phyloP scores from a whole-genome alignment of 352 stramenopile species.

The Pilasporangium apinafurcum region DNA sequence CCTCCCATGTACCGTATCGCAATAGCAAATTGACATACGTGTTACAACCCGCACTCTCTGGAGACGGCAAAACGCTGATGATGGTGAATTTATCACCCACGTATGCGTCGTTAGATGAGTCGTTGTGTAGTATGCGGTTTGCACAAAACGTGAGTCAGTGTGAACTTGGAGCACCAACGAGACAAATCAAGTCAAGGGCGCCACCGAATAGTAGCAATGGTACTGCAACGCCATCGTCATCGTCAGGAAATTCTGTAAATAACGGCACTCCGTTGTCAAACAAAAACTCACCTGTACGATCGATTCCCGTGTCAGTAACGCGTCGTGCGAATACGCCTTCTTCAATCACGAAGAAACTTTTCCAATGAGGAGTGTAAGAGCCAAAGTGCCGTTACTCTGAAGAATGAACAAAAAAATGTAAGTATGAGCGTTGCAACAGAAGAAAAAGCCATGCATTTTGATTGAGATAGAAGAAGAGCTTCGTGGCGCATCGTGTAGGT shows the following conservation, averaged over 20 bases:
- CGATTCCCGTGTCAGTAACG: too few relatives aligned
- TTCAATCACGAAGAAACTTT: constrained; percentile 26
- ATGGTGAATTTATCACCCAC: constrained; percentile 99
- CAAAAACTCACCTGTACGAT: too few relatives aligned
- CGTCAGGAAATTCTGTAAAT: too few relatives aligned
- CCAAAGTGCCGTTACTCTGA: neutral
- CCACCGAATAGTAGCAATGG: constrained; percentile 14
- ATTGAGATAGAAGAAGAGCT: neutral
- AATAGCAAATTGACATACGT: constrained; percentile 99
- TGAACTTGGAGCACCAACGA: constrained; percentile 93
- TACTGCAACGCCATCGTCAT: too few relatives aligned
- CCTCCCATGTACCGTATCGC: constrained; percentile 94
- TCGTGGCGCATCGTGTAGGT: too few relatives aligned
- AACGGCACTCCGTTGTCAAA: too few relatives aligned
- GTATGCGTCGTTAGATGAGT: constrained; percentile 92
- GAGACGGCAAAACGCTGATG: constrained; percentile 99
- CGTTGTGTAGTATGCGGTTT: constrained; percentile 98
- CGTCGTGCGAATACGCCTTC: too few relatives aligned
- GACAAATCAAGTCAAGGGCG: constrained; percentile 70
- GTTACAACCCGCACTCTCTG: constrained; percentile 97
- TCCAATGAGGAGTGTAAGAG: constrained; percentile 11
- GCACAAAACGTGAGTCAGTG: constrained; percentile 96
- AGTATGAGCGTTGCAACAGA: too few relatives aligned
- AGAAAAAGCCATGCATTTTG: too few relatives aligned
- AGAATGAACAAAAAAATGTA: neutral